Base-by-base conservation (phyloP, 768 basidiomycete species). In the Sarcodon sp. region DNA sequence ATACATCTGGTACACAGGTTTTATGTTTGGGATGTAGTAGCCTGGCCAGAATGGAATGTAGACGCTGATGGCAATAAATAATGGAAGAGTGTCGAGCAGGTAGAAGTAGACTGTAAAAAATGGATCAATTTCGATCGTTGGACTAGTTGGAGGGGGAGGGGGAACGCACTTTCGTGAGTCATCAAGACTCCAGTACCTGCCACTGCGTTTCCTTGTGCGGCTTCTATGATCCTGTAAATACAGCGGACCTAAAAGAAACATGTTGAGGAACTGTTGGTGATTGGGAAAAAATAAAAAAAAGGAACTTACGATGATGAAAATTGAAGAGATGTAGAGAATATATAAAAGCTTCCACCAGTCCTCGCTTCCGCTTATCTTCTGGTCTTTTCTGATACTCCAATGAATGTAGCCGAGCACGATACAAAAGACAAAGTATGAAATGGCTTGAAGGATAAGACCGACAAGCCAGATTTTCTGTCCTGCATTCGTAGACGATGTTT, bases 21-120 rank as follows among this genome's bases (percentile, higher is more conserved):
- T 27, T 27, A 27, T 27, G 21, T 13, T 27, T 41, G 15, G 15
- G 4, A 79, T 77, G 55, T 75, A 75, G 51, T 71, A 59, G 6
- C 79, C 78, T 3, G 81, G 84, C 81, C 83, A 87, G 59, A 80
- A 77, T 11, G 66, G 55, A 13, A 73, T 63, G 54, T 80, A 83
- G 11, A 76, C 64, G 0, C 60, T 61, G 39, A 79, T 72, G 21
- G 81, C 79, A 33, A 85, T 57, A 50, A 79, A 71, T 7, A 85
- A 66, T 7, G 83, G 83, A 5, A 84, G 66, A 0, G 80, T 74
- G 58, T 88, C 79, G 34, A 86, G 66, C 1, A 64, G 73, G 57
- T 84, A 87, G 60, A 87, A 84, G 54, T 70, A 76, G 4, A 57
- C 60, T 59, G 86, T 82, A 4, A 70, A 72, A 1, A 69, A 77